Base-by-base conservation (phyloP, 2,329 filamentous ascomycete species). In the Didymella sp. region DNA sequence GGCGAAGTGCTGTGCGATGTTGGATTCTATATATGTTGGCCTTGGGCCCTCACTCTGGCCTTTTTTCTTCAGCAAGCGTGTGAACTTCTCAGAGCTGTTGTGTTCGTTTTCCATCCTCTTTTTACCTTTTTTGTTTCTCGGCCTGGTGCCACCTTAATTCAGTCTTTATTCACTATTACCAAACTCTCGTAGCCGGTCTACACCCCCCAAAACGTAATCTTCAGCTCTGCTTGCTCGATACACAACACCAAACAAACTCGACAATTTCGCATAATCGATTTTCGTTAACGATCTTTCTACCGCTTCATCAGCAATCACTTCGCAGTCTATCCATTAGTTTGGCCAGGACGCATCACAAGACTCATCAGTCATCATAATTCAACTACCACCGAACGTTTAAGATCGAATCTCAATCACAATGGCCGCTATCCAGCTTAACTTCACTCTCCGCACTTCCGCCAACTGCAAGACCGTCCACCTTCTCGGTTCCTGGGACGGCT, bases 401-500 rank as follows among this genome's bases (percentile, higher is more conserved):
- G 47, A 64, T 53, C 55, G 50, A 52, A 58, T 25, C 24, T 44
- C 25, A 65, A 56, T 58, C 70, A 72, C 63, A 82, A 96, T 96
- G 92, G 89, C 93, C 80, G 84, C 92, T 77, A 88, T 95, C 80
- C 94, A 97, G 82, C 89, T 96, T 70, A 94, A 92, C 76, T 98
- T 98, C 83, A 89, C 90, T 79, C 91, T 98, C 79, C 92, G 93
- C 83, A 96, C 96, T 78, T 96, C 93, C 76, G 88, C 91, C 76
- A 92, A 92, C 81, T 92, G 96, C 85, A 96, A 97, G 87, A 94
- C 93, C 74, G 94, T 96, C 76, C 94, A 98, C 78, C 85, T 99
- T 69, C 89, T 98, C 80, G 94, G 94, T 74, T 98, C 94, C 68
- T 99, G 94, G 94, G 95, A 99, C 84, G 91, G 91, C 84, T 99